Conservation (phyloP, 2,329 filamentous ascomycete species). For the Phialocephala subalpina region DNA sequence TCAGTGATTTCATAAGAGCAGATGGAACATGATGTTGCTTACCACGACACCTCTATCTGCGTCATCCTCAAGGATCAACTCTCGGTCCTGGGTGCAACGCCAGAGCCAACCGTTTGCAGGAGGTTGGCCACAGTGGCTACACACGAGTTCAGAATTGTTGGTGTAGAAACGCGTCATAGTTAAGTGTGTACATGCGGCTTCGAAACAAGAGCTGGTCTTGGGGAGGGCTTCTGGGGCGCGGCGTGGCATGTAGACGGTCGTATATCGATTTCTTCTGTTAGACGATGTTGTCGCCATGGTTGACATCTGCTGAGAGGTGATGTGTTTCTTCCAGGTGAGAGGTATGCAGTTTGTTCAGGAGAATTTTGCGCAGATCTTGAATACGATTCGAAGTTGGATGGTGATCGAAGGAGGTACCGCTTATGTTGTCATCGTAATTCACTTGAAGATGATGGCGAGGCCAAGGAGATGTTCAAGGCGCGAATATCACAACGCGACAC, state of each 20-base stretch:
- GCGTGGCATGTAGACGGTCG: neutral
- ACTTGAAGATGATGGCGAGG: neutral
- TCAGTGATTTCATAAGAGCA: conserved; percentile 31
- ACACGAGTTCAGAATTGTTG: conserved; percentile 51
- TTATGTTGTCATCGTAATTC: conserved; percentile 9
- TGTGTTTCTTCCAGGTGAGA: neutral
- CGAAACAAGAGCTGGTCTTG: neutral
- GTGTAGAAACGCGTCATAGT: conserved; percentile 73
- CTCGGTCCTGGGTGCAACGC: conserved; percentile 71
- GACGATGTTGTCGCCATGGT: neutral
- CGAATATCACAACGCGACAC: neutral
- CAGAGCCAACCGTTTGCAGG: conserved; percentile 73
- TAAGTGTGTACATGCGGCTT: conserved; percentile 66
- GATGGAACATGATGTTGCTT: conserved; percentile 19
- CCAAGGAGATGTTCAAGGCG: neutral
- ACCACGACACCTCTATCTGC: conserved; percentile 42
- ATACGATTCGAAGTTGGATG: neutral
- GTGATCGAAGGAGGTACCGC: neutral
- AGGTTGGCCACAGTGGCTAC: conserved; percentile 61
- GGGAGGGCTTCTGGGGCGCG: neutral
- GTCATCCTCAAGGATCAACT: conserved; percentile 51
- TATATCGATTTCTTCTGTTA: too few species aligned
- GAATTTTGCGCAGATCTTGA: neutral
- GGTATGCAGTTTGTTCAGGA: neutral
- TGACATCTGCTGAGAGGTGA: neutral